phyloP scores from a whole-genome alignment of 2,329 filamentous ascomycete species.

The Nemania serpens region DNA sequence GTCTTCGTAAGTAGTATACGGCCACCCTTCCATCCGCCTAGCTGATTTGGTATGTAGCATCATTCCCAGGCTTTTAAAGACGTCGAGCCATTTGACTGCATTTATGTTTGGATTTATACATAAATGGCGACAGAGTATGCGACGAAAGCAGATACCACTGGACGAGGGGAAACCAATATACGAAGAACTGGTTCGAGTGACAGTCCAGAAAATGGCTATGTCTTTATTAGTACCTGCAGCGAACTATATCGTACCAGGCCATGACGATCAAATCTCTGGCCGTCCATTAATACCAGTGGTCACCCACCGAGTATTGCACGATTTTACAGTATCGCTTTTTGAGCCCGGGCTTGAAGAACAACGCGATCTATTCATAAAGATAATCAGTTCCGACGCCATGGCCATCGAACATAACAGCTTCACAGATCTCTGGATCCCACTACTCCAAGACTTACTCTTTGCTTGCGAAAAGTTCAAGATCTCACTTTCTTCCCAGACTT shows the following conservation, averaged over 20 bases:
- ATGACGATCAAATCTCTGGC: not conserved
- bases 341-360: constrained; percentile 30
- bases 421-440: constrained; percentile 39
- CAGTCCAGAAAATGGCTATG: constrained; percentile 7
- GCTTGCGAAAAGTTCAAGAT: constrained; percentile 20
- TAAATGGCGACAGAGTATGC: constrained; percentile 16
- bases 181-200: constrained; percentile 12
- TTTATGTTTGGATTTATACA: constrained; percentile 26
- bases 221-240: not conserved
- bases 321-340: constrained; percentile 24
- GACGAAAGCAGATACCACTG: constrained; percentile 8
- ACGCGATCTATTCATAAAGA: constrained; percentile 25
- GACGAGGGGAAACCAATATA: constrained; percentile 21
- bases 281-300: not conserved
- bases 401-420: constrained; percentile 29
- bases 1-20: constrained; percentile 21
- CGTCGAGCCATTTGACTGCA: not conserved
- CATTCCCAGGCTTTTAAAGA: constrained; percentile 14
- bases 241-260: too few species aligned
- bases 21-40: not conserved
- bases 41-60: constrained; percentile 16
- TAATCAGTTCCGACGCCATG: constrained; percentile 23
- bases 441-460: constrained; percentile 33
- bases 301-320: constrained; percentile 11
- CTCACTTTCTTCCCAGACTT: constrained; percentile 24